Evolutionary conservation across 108 stramenopile genomes (phyloP).

Genomic region (Skeletonema menzelii): DNA sequence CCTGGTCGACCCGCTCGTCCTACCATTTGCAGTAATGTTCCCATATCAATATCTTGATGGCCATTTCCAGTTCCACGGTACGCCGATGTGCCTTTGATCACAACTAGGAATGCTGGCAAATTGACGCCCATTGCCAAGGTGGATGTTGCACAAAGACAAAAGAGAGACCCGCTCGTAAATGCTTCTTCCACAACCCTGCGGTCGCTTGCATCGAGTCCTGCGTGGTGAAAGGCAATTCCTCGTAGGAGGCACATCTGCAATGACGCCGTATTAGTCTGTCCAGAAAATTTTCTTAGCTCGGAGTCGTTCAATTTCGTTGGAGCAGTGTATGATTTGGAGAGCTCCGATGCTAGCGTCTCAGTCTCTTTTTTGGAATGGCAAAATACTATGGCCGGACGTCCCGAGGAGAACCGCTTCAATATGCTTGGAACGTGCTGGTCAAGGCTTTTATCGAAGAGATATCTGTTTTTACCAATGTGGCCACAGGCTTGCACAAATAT

Average conservation of each 20-base stretch:
- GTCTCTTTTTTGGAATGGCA: constrained; percentile 95
- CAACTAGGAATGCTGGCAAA: constrained; percentile 93
- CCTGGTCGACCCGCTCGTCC: constrained; percentile 97
- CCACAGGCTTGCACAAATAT: constrained; percentile 76
- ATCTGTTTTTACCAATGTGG: constrained; percentile 74
- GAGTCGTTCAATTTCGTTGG: constrained; percentile 32
- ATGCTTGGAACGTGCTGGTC: constrained; percentile 72
- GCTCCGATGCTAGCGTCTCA: constrained; percentile 62
- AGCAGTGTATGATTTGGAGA: constrained; percentile 51
- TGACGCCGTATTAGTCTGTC: constrained; percentile 41
- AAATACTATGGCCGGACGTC: constrained; percentile 90
- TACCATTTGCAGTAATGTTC: constrained; percentile 94
- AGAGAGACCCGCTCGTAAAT: constrained; percentile 69
- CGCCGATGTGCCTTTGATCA: constrained; percentile 88
- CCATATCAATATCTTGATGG: constrained; percentile 81
- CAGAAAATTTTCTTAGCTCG: constrained; percentile 26
- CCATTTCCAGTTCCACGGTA: constrained; percentile 87
- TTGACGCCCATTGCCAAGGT: constrained; percentile 98
- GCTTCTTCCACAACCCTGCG: constrained; percentile 78
- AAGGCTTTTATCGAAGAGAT: constrained; percentile 83
- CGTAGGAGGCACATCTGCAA: constrained; percentile 64
- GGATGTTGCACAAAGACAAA: constrained; percentile 89
- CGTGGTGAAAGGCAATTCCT: constrained; percentile 92
- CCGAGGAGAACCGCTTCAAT: constrained; percentile 72
- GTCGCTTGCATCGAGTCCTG: constrained; percentile 72